Percentiles rank a stretch among this genome's conserved stretches.
Conservation (phyloP, 1,284 basidiomycete species). For the Ganoderma lingzhi region DNA sequence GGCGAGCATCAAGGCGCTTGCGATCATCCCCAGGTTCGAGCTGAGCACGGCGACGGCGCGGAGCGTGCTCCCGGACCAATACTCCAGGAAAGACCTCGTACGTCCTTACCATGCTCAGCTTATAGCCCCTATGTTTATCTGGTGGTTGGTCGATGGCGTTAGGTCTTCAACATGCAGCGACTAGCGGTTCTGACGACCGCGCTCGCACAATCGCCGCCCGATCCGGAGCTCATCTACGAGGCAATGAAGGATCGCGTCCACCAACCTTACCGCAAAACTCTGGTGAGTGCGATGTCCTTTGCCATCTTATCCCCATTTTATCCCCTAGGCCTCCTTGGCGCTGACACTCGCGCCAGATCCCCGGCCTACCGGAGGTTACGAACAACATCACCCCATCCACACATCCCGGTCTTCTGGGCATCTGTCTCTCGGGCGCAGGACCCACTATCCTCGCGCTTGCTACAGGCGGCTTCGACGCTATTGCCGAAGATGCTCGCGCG, state of each 20-base stretch:
- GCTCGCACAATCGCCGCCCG: slow-evolving; percentile 89
- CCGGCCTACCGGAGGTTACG: slow-evolving; percentile 92
- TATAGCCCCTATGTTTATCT: neutral
- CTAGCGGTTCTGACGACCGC: slow-evolving; percentile 98
- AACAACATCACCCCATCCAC: slow-evolving; percentile 87
- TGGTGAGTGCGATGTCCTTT: slow-evolving; percentile 59
- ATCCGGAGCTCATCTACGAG: slow-evolving; percentile 95
- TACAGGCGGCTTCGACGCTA: slow-evolving; percentile 82
- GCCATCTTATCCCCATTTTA: neutral
- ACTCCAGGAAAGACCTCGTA: slow-evolving; percentile 93
- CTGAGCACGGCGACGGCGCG: slow-evolving; percentile 96
- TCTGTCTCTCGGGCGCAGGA: slow-evolving; percentile 97
- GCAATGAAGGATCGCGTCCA: slow-evolving; percentile 99
- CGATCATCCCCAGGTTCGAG: slow-evolving; percentile 96
- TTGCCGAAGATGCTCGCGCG: slow-evolving; percentile 81
- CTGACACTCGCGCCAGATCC: slow-evolving; percentile 68
- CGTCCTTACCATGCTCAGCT: slow-evolving; percentile 43
- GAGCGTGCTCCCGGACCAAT: slow-evolving; percentile 84
- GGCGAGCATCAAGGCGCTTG: slow-evolving; percentile 88
- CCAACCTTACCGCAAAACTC: slow-evolving; percentile 92
- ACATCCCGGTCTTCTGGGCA: slow-evolving; percentile 94
- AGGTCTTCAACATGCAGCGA: slow-evolving; percentile 99
- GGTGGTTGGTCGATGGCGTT: slow-evolving; percentile 11
- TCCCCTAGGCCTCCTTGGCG: neutral
- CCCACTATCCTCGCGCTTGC: slow-evolving; percentile 99